Evolutionary conservation across 495 filamentous ascomycete genomes (phyloP), one percentile per base, ranked within the genome.

Genomic region (Aspergillus diversus): DNA sequence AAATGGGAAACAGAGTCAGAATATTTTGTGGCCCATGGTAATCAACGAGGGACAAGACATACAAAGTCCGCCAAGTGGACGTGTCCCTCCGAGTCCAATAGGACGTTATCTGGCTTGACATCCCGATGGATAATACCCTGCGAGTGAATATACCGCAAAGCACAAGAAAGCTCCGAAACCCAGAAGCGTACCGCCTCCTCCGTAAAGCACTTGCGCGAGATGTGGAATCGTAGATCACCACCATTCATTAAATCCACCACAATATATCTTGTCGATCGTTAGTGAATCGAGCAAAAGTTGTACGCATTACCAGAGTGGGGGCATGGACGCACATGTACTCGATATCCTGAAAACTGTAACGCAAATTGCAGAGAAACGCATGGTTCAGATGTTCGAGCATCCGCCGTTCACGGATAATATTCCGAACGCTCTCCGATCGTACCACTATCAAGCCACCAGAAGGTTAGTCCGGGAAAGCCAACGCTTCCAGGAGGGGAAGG

Each of bases 301-400:
- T 55, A 35, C n/a, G 12, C 33, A 7, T 5, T 31, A 60, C n/a
- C 12, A 32, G 54, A 33, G 31, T 37, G 33, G 32, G 60, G 33
- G 50, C 35, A 51, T 15, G 32, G 50, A 75, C 92, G 67, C 83
- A 99, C 95, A 99, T 89, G 77, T 99, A 99, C 73, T 99, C 95
- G 68, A 97, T 92, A 76, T 99, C 95, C 78, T 99, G 95, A 73
- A 99, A 99, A 81, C 93, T 97, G 77, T 98, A 99, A 57, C 95
- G 89, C 80, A 99, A 83, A 75, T 99, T 99, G 82, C 95, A 99
- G 61, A 99, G 89, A 78, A 99, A 98, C 34, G 94, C 91, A 72
- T 99, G 95, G 72, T 97, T 97, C 69, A 99, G 83, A 74, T 97
- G 92, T 75, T 98, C 92, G 71, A 99, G 87, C 95, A 99, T 99